Conservation (phyloP, 176 grass and related monocot species). For the Triticum timopheevii region DNA sequence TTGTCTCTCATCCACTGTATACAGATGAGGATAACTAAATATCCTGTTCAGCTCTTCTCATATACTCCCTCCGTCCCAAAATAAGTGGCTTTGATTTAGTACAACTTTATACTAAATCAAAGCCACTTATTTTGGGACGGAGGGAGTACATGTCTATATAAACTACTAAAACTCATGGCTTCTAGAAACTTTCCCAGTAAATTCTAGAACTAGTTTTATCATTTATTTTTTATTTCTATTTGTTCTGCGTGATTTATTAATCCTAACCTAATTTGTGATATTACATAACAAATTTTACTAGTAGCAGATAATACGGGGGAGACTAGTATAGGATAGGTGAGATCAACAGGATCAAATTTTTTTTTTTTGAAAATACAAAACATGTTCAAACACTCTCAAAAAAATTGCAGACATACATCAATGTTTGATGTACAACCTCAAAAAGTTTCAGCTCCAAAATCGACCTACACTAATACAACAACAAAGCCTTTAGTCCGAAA, state of each 20-base stretch:
- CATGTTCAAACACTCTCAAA: too few relatives aligned
- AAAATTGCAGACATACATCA: too few relatives aligned
- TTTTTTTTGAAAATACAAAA: too few relatives aligned
- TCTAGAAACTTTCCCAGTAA: background rate
- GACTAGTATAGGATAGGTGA: too few relatives aligned
- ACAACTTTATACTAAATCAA: too few relatives aligned
- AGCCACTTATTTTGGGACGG: too few relatives aligned
- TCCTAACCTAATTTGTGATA: background rate
- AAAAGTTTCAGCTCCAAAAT: too few relatives aligned
- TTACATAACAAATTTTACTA: background rate
- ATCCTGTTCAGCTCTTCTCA: background rate
- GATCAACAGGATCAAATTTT: too few relatives aligned
- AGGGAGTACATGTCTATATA: background rate
- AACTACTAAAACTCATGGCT: background rate
- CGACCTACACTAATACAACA: too few relatives aligned
- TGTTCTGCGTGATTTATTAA: slow-evolving; percentile 2
- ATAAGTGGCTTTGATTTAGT: too few relatives aligned
- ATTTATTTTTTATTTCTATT: background rate
- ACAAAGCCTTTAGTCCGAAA: too few relatives aligned
- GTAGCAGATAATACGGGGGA: background rate
- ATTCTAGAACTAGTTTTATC: background rate
- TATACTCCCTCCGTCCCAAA: background rate
- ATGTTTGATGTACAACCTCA: too few relatives aligned
- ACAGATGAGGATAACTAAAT: background rate
- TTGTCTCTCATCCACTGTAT: background rate